Conservation (phyloP, 2,329 filamentous ascomycete genomes). For the Hypoxylon sp. region DNA sequence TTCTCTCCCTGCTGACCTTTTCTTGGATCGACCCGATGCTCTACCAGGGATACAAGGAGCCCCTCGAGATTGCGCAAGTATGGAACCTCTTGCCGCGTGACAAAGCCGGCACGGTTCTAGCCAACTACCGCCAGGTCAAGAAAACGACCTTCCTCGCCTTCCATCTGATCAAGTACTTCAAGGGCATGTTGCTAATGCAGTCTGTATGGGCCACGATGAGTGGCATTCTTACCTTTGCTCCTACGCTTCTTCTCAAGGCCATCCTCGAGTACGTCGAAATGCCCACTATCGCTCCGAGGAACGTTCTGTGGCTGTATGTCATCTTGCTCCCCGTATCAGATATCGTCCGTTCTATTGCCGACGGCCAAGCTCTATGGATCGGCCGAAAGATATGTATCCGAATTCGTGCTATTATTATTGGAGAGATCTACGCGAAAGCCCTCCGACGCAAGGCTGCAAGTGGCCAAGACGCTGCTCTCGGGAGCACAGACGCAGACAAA, state of each 20-base stretch:
- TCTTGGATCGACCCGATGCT: constrained; percentile 91
- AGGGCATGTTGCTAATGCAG: constrained; percentile 78
- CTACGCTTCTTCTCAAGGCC: constrained; percentile 88
- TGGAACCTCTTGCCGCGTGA: constrained; percentile 93
- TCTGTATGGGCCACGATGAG: constrained; percentile 82
- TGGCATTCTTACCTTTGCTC: constrained; percentile 88
- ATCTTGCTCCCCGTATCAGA: constrained; percentile 89
- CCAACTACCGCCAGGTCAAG: constrained; percentile 85
- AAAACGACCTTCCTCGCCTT: constrained; percentile 82
- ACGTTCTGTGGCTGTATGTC: constrained; percentile 96
- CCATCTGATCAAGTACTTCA: constrained; percentile 89
- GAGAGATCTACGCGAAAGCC: constrained; percentile 97
- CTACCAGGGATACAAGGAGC: constrained; percentile 86
- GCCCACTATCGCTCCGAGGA: constrained; percentile 78
- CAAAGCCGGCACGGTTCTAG: constrained; percentile 83
- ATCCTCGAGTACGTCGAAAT: constrained; percentile 96
- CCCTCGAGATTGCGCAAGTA: constrained; percentile 84
- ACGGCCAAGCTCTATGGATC: constrained; percentile 90
- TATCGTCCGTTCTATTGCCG: constrained; percentile 81
- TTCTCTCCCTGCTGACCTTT: constrained; percentile 90
- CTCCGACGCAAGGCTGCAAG: constrained; percentile 89
- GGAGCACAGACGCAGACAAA: constrained; percentile 62
- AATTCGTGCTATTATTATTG: constrained; percentile 92
- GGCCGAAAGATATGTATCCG: constrained; percentile 95
- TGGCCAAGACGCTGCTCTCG: constrained; percentile 78